These are phyloP conservation scores for Fusarium brachygibbosum DNA, from an alignment of 2,329 filamentous ascomycete genomes.

Conservation along the genomic window DNA sequence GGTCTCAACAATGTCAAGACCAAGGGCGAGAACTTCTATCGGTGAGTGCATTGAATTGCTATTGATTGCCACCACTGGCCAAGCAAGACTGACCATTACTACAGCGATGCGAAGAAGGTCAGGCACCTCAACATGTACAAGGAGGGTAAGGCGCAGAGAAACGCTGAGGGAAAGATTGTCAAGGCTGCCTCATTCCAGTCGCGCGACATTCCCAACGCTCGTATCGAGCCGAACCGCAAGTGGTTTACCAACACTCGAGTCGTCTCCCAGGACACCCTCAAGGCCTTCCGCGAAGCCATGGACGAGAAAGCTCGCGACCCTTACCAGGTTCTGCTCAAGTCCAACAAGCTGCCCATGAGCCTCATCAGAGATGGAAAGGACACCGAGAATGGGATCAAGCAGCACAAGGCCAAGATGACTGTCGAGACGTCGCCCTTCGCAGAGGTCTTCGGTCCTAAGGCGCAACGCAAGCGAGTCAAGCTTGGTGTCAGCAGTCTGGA, in stretches of 20 bases:
- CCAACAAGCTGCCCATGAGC: conserved; percentile 96
- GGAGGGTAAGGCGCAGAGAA: conserved; percentile 84
- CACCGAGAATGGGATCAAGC: conserved; percentile 83
- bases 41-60: conserved; percentile 61
- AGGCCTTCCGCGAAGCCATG: conserved; percentile 90
- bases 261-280: conserved; percentile 89
- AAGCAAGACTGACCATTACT: conserved; percentile 19
- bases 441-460: conserved; percentile 93
- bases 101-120: conserved; percentile 81
- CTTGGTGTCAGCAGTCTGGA: conserved; percentile 84
- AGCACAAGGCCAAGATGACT: conserved; percentile 94
- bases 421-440: conserved; percentile 88
- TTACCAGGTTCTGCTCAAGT: conserved; percentile 94
- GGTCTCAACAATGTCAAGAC: conserved; percentile 91
- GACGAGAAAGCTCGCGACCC: conserved; percentile 91
- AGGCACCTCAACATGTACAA: conserved; percentile 92
- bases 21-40: conserved; percentile 99
- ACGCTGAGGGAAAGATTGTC: conserved; percentile 85
- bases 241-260: conserved; percentile 97
- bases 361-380: conserved; percentile 82
- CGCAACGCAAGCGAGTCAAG: conserved; percentile 93
- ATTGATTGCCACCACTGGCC: background rate
- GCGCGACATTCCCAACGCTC: conserved; percentile 82
- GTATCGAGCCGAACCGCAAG: conserved; percentile 95
- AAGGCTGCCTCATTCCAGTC: conserved; percentile 89